Conservation (phyloP, 108 stramenopile species). For the Nitzschia sp. region DNA sequence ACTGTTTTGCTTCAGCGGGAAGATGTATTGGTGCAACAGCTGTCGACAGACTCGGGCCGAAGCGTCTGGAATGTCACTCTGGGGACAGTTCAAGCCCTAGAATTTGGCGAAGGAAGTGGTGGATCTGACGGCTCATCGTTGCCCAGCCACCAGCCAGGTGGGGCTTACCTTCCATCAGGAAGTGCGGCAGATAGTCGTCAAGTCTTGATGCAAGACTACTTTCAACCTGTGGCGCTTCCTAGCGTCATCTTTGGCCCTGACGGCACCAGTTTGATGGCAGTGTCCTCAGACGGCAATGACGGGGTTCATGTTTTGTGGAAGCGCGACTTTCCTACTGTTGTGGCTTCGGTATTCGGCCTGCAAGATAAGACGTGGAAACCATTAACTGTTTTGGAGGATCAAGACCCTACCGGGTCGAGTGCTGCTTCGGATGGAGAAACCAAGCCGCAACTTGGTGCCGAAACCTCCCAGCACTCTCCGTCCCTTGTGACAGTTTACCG, state of each 20-base stretch:
- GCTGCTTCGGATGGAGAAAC: background rate
- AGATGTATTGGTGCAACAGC: slow-evolving; percentile 70
- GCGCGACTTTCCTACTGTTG: slow-evolving; percentile 52
- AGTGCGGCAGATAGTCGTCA: background rate
- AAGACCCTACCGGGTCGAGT: background rate
- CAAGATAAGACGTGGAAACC: slow-evolving; percentile 61
- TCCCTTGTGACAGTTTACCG: background rate
- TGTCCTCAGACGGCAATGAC: slow-evolving; percentile 7
- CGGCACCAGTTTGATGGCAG: slow-evolving; percentile 61
- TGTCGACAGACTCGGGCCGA: slow-evolving; percentile 62
- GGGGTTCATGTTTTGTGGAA: slow-evolving; percentile 42
- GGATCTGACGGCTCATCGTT: slow-evolving; percentile 5
- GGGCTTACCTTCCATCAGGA: background rate
- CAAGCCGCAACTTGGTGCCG: background rate
- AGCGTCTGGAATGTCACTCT: slow-evolving; percentile 82
- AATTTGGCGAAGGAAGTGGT: slow-evolving; percentile 50
- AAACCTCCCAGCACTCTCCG: background rate
- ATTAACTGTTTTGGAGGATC: slow-evolving; percentile 53
- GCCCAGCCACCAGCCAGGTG: slow-evolving; percentile 5
- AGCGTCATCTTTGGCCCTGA: slow-evolving; percentile 71
- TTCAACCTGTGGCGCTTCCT: slow-evolving; percentile 30
- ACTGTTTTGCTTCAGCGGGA: slow-evolving; percentile 77
- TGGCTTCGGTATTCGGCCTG: slow-evolving; percentile 80
- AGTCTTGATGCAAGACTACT: slow-evolving; percentile 11
- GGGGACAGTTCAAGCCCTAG: slow-evolving; percentile 67